phyloP scores from a whole-genome alignment of 352 stramenopile genomes.

The Chrysophaeum taylorii region DNA sequence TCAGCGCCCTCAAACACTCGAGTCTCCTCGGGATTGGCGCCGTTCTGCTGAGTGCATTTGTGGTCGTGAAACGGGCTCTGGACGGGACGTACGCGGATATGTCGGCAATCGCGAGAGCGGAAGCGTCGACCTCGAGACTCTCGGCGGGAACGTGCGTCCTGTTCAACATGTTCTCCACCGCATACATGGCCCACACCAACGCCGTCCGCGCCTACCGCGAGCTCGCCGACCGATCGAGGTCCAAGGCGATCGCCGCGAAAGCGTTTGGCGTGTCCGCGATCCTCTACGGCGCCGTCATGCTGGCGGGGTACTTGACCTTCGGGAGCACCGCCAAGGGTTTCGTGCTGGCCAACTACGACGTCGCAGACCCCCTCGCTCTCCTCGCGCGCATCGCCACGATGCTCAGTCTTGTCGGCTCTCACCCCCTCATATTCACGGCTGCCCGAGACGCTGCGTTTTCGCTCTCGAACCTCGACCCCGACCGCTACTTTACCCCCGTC shows the following conservation, averaged over 20 bases:
- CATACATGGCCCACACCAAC: constrained; percentile 27
- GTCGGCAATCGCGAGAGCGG: not conserved
- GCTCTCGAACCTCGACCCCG: not conserved
- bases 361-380: not conserved
- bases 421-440: constrained; percentile 22
- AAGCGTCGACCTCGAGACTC: constrained; percentile 7
- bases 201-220: constrained; percentile 24
- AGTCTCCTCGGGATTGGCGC: constrained; percentile 15
- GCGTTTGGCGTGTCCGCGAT: constrained; percentile 19
- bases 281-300: constrained; percentile 22
- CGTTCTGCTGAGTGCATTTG: constrained; percentile 16
- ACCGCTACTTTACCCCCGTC: not conserved
- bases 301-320: constrained; percentile 22
- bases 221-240: not conserved
- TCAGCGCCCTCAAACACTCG: constrained; percentile 18
- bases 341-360: constrained; percentile 26
- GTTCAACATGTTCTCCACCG: constrained; percentile 27
- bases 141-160: constrained; percentile 16
- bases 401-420: constrained; percentile 15
- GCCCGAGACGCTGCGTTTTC: constrained; percentile 20
- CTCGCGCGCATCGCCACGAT: constrained; percentile 16
- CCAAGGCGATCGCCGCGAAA: not conserved
- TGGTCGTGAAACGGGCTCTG: constrained; percentile 12
- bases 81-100: constrained; percentile 19
- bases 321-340: constrained; percentile 14